These are phyloP conservation scores for Suhomyces emberorum DNA, from an alignment of 805 yeast genomes.

Conservation along the genomic window DNA sequence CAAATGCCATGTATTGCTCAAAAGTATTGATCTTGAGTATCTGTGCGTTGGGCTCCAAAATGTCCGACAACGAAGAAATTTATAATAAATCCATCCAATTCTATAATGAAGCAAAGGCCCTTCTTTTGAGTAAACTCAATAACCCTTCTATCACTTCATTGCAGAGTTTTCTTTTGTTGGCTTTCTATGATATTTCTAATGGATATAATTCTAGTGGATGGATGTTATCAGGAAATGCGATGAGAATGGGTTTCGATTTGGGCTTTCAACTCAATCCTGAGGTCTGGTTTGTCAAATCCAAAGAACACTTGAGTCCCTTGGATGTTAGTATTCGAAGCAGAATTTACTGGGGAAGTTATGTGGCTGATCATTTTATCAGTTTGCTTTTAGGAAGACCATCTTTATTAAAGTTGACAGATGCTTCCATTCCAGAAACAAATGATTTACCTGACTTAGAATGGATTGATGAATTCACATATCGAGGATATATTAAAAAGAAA, in stretches of 20 bases:
- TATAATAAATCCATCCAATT: conserved; percentile 40
- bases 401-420: conserved; percentile 50
- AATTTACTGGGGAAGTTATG: conserved; percentile 64
- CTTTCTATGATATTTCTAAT: conserved; percentile 59
- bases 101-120: conserved; percentile 45
- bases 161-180: conserved; percentile 56
- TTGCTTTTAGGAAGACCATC: conserved; percentile 59
- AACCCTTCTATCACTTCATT: conserved; percentile 53
- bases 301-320: conserved; percentile 41
- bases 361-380: conserved; percentile 63
- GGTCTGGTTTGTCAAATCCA: conserved; percentile 50
- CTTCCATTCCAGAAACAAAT: conserved; percentile 57
- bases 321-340: conserved; percentile 57
- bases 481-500: conserved; percentile 9
- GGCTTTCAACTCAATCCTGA: conserved; percentile 62
- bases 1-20: conserved; percentile 52
- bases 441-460: conserved; percentile 60
- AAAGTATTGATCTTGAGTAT: conserved; percentile 51
- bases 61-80: conserved; percentile 43
- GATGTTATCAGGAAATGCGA: conserved; percentile 61
- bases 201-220: conserved; percentile 59
- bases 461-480: conserved; percentile 56
- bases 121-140: conserved; percentile 41
- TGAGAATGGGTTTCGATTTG: conserved; percentile 62
- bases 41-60: conserved; percentile 56